Conservation (phyloP, 2,329 filamentous ascomycete species). For the Exophiala calicioides region DNA sequence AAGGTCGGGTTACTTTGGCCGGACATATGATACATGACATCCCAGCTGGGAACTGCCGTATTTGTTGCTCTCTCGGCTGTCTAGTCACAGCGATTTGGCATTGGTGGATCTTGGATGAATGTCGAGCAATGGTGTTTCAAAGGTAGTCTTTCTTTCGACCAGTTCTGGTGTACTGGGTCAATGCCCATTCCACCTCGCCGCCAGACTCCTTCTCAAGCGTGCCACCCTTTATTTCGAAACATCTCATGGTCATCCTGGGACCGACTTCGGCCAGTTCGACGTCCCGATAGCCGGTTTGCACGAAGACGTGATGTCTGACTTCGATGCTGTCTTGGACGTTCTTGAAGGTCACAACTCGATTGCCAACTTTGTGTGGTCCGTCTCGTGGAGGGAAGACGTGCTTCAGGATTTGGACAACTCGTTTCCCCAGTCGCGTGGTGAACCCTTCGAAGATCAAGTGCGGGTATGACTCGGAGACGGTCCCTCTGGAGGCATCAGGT, state of each 20-base stretch:
- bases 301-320: conserved; percentile 90
- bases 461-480: conserved; percentile 88
- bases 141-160: conserved; percentile 94
- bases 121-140: no score
- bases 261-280: conserved; percentile 89
- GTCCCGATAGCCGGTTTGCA: conserved; percentile 84
- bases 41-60: no score
- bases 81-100: neutral
- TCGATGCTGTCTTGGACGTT: conserved; percentile 88
- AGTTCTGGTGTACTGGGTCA: conserved; percentile 93
- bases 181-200: conserved; percentile 92
- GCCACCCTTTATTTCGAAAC: conserved; percentile 89
- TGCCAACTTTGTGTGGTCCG: conserved; percentile 76
- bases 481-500: conserved; percentile 80
- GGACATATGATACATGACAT: no score
- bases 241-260: conserved; percentile 93
- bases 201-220: conserved; percentile 83
- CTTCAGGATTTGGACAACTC: conserved; percentile 87
- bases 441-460: conserved; percentile 97
- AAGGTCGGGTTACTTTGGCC: no score
- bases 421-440: conserved; percentile 72
- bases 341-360: conserved; percentile 87
- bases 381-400: conserved; percentile 92
- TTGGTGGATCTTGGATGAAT: no score
- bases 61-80: conserved; percentile 1